phyloP scores from a whole-genome alignment of 176 grass and related monocot genomes.

The Triticum turgidum region DNA sequence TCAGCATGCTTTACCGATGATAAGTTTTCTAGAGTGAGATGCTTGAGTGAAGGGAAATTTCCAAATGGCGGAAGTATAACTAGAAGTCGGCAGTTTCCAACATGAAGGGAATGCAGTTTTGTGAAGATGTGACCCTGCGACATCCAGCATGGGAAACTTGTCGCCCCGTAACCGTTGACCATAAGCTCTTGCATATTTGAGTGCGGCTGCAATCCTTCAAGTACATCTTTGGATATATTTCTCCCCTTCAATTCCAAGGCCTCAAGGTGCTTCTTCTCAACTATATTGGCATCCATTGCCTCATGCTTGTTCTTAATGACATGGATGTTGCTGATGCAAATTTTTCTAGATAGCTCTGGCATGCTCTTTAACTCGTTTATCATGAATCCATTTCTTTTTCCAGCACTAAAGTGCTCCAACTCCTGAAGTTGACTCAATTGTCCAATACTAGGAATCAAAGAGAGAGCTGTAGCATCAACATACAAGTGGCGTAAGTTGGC shows the following conservation, averaged over 20 bases:
- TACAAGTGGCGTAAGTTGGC: slow-evolving; percentile 28
- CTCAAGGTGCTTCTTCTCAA: neutral
- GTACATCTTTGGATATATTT: neutral
- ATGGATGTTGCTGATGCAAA: slow-evolving; percentile 31
- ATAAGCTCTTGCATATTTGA: neutral
- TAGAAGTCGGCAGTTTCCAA: neutral
- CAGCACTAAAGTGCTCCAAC: slow-evolving; percentile 15
- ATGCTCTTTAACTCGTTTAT: slow-evolving; percentile 44
- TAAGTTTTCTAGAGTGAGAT: neutral
- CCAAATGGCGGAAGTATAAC: neutral
- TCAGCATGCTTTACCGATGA: neutral
- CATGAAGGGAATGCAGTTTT: neutral
- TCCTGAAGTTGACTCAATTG: slow-evolving; percentile 38
- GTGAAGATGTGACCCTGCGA: neutral
- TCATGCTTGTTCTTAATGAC: slow-evolving; percentile 30
- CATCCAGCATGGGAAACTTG: neutral
- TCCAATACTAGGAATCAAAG: slow-evolving; percentile 32
- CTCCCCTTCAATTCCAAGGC: neutral
- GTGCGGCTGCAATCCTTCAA: neutral
- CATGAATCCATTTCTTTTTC: slow-evolving; percentile 17
- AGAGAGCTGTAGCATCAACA: neutral
- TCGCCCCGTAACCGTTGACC: neutral
- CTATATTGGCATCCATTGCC: neutral
- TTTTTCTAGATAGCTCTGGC: slow-evolving; percentile 23
- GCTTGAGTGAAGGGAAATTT: neutral